Evolutionary conservation across 352 stramenopile species (phyloP).

Genomic region (Peronospora belbahrii): DNA sequence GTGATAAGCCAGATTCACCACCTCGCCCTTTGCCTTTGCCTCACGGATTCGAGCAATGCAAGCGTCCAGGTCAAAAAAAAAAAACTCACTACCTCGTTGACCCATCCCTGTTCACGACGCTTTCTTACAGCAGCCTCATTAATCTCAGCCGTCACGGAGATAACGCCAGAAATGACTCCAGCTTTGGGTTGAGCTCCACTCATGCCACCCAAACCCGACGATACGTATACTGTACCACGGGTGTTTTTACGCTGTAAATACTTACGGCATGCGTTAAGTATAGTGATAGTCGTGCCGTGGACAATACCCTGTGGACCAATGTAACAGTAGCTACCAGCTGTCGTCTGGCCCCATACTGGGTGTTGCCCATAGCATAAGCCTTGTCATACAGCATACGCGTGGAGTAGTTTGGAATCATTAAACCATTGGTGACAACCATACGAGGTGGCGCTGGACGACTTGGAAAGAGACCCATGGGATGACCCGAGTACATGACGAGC

Average conservation of each 20-base stretch:
- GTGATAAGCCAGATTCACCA: slow-evolving; percentile 76
- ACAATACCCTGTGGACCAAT: slow-evolving; percentile 88
- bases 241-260: slow-evolving; percentile 69
- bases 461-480: slow-evolving; percentile 84
- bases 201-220: slow-evolving; percentile 82
- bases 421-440: slow-evolving; percentile 85
- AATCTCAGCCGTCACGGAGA: slow-evolving; percentile 83
- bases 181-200: slow-evolving; percentile 81
- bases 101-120: slow-evolving; percentile 79
- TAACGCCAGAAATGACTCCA: slow-evolving; percentile 76
- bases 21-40: slow-evolving; percentile 52
- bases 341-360: slow-evolving; percentile 88
- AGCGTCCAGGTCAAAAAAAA: slow-evolving; percentile 54
- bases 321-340: slow-evolving; percentile 88
- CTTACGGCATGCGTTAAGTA: slow-evolving; percentile 86
- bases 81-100: slow-evolving; percentile 76
- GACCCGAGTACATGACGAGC: slow-evolving; percentile 85
- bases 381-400: slow-evolving; percentile 83
- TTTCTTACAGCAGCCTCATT: slow-evolving; percentile 74
- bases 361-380: slow-evolving; percentile 82
- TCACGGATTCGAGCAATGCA: slow-evolving; percentile 53
- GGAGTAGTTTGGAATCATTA: slow-evolving; percentile 89
- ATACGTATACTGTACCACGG: slow-evolving; percentile 79
- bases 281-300: slow-evolving; percentile 86
- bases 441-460: slow-evolving; percentile 60